phyloP scores from a whole-genome alignment of 164 flowering plant species.

The Hamamelis virginiana region DNA sequence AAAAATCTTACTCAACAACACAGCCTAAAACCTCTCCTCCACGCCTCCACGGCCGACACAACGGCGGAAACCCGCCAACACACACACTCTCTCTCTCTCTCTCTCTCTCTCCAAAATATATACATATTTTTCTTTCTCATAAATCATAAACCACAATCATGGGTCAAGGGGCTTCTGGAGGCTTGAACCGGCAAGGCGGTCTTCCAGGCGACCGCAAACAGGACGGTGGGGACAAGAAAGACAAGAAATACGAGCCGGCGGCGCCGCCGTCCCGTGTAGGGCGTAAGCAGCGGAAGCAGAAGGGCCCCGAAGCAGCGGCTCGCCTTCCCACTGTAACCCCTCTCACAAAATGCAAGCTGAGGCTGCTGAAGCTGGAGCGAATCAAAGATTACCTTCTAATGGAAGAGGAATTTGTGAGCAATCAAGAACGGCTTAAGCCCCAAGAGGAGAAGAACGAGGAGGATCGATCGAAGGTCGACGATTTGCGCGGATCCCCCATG shows the following conservation, averaged over 20 bases:
- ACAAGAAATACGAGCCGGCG: constrained; percentile 49
- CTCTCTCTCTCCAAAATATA: too few relatives aligned
- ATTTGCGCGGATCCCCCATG: constrained; percentile 52
- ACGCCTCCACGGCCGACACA: too few relatives aligned
- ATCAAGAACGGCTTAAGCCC: constrained; percentile 46
- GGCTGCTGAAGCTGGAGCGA: constrained; percentile 44
- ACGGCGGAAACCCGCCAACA: too few relatives aligned
- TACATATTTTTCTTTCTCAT: too few relatives aligned
- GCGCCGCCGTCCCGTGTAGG: constrained; percentile 46
- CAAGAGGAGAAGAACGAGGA: constrained; percentile 56
- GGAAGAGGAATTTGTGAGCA: constrained; percentile 47
- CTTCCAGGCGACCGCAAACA: constrained; percentile 36
- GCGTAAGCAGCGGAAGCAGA: constrained; percentile 46
- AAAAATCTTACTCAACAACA: too few relatives aligned
- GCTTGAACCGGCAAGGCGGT: constrained; percentile 34
- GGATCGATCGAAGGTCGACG: constrained; percentile 49
- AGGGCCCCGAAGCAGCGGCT: constrained; percentile 50
- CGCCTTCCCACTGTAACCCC: constrained; percentile 47
- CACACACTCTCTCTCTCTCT: too few relatives aligned
- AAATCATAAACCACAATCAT: constrained; percentile 18
- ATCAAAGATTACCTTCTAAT: constrained; percentile 45
- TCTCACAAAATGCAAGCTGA: constrained; percentile 37
- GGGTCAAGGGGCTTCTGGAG: constrained; percentile 48
- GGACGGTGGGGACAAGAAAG: constrained; percentile 41
- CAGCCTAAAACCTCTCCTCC: too few relatives aligned